phyloP scores from a whole-genome alignment of 495 filamentous ascomycete species.

The Penicillium cosmopolitanum region DNA sequence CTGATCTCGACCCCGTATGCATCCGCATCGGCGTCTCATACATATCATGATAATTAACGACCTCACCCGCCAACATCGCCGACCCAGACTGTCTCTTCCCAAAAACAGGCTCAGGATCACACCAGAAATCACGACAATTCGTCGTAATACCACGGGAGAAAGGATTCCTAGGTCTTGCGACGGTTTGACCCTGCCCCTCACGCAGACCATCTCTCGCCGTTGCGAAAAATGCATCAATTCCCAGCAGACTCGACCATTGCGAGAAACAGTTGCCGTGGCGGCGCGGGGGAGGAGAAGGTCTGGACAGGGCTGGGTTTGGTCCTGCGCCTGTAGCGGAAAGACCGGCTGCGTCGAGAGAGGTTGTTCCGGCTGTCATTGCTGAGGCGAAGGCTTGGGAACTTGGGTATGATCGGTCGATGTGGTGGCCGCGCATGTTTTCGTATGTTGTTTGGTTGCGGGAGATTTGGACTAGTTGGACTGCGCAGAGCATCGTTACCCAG shows the following conservation, averaged over 20 bases:
- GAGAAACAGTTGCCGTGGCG: constrained; percentile 63
- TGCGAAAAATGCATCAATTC: constrained; percentile 89
- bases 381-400: constrained; percentile 71
- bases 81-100: constrained; percentile 71
- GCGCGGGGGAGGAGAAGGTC: constrained; percentile 46
- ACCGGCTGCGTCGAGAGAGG: constrained; percentile 68
- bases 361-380: constrained; percentile 74
- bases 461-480: constrained; percentile 89
- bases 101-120: constrained; percentile 83
- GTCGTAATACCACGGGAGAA: constrained; percentile 79
- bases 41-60: constrained; percentile 84
- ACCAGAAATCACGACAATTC: constrained; percentile 97
- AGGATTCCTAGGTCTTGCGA: constrained; percentile 67
- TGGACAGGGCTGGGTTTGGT: constrained; percentile 46
- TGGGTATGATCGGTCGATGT: constrained; percentile 52
- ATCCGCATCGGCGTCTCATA: constrained; percentile 81
- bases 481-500: constrained; percentile 95
- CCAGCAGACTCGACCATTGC: constrained; percentile 82
- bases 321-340: constrained; percentile 60
- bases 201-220: constrained; percentile 70
- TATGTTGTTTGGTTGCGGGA: constrained; percentile 91
- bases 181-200: constrained; percentile 51
- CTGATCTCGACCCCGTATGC: constrained; percentile 40
- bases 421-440: constrained; percentile 84
- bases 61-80: constrained; percentile 74